Base-by-base conservation (phyloP, 768 basidiomycete genomes). In the Chalciporus piperatus region DNA sequence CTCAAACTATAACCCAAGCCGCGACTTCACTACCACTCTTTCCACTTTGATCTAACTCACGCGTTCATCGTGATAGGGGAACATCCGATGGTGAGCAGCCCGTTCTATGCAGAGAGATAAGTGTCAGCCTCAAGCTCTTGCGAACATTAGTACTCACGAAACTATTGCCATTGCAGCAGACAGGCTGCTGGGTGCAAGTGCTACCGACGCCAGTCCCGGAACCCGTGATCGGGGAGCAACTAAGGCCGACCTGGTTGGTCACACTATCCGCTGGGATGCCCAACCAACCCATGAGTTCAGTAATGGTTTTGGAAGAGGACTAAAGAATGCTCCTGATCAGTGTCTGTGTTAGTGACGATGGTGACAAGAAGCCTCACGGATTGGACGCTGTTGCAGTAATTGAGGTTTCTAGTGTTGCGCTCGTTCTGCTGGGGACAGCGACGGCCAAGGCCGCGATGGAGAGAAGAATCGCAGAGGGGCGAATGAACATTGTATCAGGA, bases 111-210 rank as follows among this genome's bases (percentile, higher is more conserved):
- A 11, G 28, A 30, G 28, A 30, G 2, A 3, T 30, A 8, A 30
- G 28, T 11, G 28, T 1, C 8, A 11, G 28, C 11, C 3, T 30
- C 28, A 30, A 30, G 8, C 28, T 30, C 28, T 30, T 30, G 28
- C 6, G 28, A 22, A 22, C 22, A 30, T 11, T 30, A 1, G 11
- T 30, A 25, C 62, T 53, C 12, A 63, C 61, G 9, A 42, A 55
- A 3, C 9, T 22, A 4, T 63, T 51, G 4, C 41, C 43, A 7
- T 28, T 52, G 48, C 61, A 63, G 19, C 62, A 63, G 25, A 64
- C 56, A 0, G 62, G n/a, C 35, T 65, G 44, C 19, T 50, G 35
- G 10, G 37, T 35, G 33, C 62, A 63, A 1, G n/a, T 1, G 1
- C 50, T 28, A 6, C 50, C 57, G 1, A 14, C 44, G 6, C 50